Evolutionary conservation across 2,329 filamentous ascomycete genomes (phyloP).

Genomic region (Mariannaea sp.): DNA sequence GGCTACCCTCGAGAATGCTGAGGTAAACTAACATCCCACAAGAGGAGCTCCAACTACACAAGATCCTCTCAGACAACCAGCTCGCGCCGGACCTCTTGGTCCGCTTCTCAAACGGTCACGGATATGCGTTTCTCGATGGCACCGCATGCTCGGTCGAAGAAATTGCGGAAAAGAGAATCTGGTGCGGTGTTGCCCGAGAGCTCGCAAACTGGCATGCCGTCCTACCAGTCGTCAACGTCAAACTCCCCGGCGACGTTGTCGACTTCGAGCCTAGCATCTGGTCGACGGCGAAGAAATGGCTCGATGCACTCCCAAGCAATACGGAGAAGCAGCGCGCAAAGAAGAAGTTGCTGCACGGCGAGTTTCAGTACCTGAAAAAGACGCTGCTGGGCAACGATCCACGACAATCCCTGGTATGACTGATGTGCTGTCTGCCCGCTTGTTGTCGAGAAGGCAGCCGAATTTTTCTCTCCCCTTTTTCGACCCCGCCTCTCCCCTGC

Average conservation of each 20-base stretch:
- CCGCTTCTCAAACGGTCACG: slow-evolving; percentile 31
- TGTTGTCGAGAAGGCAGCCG: too few relatives aligned
- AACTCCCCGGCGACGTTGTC: not conserved
- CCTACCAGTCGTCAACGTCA: slow-evolving; percentile 4
- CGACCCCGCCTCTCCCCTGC: too few relatives aligned
- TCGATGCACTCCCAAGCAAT: slow-evolving; percentile 20
- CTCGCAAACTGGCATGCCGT: slow-evolving; percentile 27
- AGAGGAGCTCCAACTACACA: slow-evolving; percentile 32
- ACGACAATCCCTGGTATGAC: slow-evolving; percentile 26
- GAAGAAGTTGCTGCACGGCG: slow-evolving; percentile 14
- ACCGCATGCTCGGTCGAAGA: slow-evolving; percentile 22
- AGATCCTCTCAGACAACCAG: slow-evolving; percentile 23
- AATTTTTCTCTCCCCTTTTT: too few relatives aligned
- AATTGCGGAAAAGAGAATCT: slow-evolving; percentile 21
- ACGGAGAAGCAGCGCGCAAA: slow-evolving; percentile 5
- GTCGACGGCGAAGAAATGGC: slow-evolving; percentile 32
- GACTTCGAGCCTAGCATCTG: slow-evolving; percentile 25
- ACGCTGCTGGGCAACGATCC: slow-evolving; percentile 14
- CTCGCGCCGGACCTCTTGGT: slow-evolving; percentile 27
- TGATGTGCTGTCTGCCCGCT: too few relatives aligned
- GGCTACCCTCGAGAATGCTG: slow-evolving; percentile 1
- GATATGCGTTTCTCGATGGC: slow-evolving; percentile 26
- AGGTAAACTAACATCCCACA: slow-evolving; percentile 22
- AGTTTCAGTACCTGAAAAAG: slow-evolving; percentile 24
- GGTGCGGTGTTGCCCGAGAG: slow-evolving; percentile 29